These are phyloP conservation scores for Rhodosporidiobolus odoratus DNA, from an alignment of 768 basidiomycete species.

Conservation along the genomic window DNA sequence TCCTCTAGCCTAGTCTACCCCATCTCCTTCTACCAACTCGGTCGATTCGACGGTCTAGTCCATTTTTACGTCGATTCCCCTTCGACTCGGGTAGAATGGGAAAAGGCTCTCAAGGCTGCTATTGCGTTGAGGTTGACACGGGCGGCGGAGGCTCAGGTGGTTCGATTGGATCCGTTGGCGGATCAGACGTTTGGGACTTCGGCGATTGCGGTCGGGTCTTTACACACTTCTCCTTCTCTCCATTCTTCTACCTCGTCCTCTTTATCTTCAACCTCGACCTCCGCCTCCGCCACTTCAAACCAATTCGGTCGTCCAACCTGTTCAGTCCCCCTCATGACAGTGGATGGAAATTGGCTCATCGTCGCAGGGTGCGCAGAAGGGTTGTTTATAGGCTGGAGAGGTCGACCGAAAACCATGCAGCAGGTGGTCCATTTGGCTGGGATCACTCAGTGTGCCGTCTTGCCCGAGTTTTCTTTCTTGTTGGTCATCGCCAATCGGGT, in stretches of 20 bases:
- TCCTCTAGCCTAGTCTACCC: conserved; percentile 79
- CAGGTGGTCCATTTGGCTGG: conserved; percentile 88
- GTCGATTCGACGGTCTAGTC: conserved; percentile 76
- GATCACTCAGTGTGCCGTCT: conserved; percentile 91
- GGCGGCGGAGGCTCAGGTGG: conserved; percentile 70
- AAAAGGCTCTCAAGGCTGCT: conserved; percentile 80
- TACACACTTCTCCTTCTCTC: conserved; percentile 1
- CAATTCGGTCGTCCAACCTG: conserved; percentile 64
- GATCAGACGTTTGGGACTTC: conserved; percentile 35
- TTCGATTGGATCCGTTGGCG: conserved; percentile 30
- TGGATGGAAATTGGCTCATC: conserved; percentile 74
- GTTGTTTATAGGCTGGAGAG: conserved; percentile 88
- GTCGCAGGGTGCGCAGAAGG: conserved; percentile 93
- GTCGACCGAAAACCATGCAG: conserved; percentile 80
- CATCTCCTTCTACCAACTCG: conserved; percentile 81
- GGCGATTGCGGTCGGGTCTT: conserved; percentile 14
- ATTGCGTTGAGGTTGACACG: conserved; percentile 75
- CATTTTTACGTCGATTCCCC: conserved; percentile 79
- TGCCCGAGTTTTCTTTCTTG: conserved; percentile 95
- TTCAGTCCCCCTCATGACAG: conserved; percentile 80
- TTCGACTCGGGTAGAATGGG: conserved; percentile 76
- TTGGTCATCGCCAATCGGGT: conserved; percentile 81
- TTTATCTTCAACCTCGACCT: neutral
- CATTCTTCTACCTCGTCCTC: too few relatives aligned
- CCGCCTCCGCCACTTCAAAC: neutral